Conservation (phyloP, 306 rosid species). For the Canavalia ensiformis region DNA sequence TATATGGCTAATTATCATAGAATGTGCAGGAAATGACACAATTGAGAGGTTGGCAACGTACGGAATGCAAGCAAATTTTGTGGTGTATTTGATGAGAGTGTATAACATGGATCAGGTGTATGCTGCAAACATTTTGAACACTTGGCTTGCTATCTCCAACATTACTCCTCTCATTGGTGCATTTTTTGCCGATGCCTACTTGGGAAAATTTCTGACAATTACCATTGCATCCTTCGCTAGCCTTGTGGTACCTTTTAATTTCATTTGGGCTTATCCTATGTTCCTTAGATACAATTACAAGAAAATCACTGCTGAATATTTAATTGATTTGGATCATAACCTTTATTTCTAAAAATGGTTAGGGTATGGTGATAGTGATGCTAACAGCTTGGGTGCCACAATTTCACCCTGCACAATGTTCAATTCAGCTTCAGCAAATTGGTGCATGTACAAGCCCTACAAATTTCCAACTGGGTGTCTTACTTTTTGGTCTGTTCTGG, state of each 20-base stretch:
- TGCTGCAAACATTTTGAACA: conserved; percentile 57
- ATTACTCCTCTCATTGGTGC: conserved; percentile 56
- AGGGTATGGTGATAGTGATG: conserved; percentile 72
- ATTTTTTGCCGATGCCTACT: conserved; percentile 57
- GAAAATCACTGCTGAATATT: neutral
- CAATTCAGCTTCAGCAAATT: neutral
- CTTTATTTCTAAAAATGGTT: neutral
- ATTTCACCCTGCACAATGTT: conserved; percentile 73
- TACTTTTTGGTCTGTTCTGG: conserved; percentile 53
- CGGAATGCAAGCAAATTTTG: conserved; percentile 60
- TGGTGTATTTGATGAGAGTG: conserved; percentile 60
- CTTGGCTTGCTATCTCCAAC: conserved; percentile 52
- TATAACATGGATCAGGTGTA: conserved; percentile 64
- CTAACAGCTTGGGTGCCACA: conserved; percentile 64
- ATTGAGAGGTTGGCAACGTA: conserved; percentile 62
- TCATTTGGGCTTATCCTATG: neutral
- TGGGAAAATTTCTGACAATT: conserved; percentile 59
- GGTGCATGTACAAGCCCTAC: conserved; percentile 52
- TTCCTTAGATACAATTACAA: neutral
- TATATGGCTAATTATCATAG: neutral
- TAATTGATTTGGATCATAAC: neutral
- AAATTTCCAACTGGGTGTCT: conserved; percentile 48
- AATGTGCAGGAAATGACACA: conserved; percentile 62
- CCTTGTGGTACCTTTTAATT: conserved; percentile 41
- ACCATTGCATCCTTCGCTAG: conserved; percentile 55